Conservation (phyloP, 306 rosid species). For the Lathyrus tuberosus region DNA sequence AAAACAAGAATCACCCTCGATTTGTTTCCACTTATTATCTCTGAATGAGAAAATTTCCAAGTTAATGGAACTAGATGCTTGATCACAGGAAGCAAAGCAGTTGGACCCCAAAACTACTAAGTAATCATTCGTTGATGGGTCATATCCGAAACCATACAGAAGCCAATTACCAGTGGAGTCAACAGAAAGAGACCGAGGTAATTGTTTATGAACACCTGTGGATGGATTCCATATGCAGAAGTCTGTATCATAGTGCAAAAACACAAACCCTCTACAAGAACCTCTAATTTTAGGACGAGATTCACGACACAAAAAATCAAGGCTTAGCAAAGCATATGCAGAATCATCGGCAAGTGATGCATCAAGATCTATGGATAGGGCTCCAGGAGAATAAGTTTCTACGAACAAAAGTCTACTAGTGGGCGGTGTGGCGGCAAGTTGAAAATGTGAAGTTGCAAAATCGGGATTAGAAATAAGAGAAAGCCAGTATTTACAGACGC, state of each 20-base stretch:
- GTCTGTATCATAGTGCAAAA: not conserved
- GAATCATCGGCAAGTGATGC: not conserved
- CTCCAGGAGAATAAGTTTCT: too few species aligned
- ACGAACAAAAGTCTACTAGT: not conserved
- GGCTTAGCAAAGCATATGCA: not conserved
- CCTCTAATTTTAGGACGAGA: not conserved
- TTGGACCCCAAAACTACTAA: not conserved
- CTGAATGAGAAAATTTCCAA: conserved; percentile 5
- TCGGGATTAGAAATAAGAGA: not conserved
- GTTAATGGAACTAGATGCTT: too few species aligned
- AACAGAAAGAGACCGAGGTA: not conserved
- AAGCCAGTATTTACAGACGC: not conserved
- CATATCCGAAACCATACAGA: conserved; percentile 4
- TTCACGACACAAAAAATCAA: not conserved
- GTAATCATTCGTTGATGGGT: conserved; percentile 3
- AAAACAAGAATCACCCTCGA: too few species aligned
- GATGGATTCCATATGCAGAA: conserved; percentile 20
- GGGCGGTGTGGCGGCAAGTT: not conserved
- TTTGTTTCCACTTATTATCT: conserved; percentile 8
- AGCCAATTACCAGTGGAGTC: not conserved
- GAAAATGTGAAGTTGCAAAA: not conserved
- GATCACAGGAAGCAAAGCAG: not conserved
- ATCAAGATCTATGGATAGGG: not conserved
- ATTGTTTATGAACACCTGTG: not conserved
- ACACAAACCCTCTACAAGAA: conserved; percentile 12